These are phyloP conservation scores for Pythium volutum DNA, from an alignment of 352 stramenopile genomes.

Conservation along the genomic window DNA sequence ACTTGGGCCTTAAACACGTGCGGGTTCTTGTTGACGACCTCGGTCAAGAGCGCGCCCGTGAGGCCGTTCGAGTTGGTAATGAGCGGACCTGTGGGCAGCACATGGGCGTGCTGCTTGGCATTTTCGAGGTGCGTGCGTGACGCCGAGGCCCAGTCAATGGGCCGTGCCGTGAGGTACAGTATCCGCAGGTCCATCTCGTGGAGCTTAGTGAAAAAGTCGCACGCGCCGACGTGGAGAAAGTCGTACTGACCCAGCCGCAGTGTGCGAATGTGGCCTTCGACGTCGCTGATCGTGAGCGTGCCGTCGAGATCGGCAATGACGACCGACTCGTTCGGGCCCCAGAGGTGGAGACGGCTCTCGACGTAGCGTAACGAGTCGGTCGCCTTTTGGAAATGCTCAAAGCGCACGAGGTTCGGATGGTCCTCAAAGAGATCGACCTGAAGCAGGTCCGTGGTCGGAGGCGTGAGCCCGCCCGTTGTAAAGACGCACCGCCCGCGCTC, in stretches of 20 bases:
- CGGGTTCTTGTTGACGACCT: constrained; percentile 86
- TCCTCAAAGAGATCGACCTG: constrained; percentile 63
- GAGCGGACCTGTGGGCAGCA: constrained; percentile 61
- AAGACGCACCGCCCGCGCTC: constrained; percentile 69
- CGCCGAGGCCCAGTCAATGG: constrained; percentile 72
- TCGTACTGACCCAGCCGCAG: constrained; percentile 81
- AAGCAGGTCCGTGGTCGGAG: constrained; percentile 48
- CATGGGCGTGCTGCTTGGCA: constrained; percentile 52
- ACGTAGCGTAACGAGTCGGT: constrained; percentile 72
- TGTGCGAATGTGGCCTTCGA: constrained; percentile 84
- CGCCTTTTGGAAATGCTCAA: constrained; percentile 72
- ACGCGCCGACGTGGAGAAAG: constrained; percentile 72
- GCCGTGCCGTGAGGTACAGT: constrained; percentile 76
- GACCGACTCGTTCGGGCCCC: constrained; percentile 76
- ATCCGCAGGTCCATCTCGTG: constrained; percentile 72
- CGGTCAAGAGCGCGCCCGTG: constrained; percentile 71
- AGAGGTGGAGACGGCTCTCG: constrained; percentile 71
- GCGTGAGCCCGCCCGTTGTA: constrained; percentile 52
- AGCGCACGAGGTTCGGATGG: constrained; percentile 62
- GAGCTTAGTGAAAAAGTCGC: constrained; percentile 80
- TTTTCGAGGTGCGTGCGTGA: constrained; percentile 76
- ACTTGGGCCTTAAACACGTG: constrained; percentile 83
- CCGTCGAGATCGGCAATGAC: constrained; percentile 81
- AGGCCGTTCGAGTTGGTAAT: constrained; percentile 82
- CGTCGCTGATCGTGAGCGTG: constrained; percentile 81